These are phyloP conservation scores for Colletotrichum sp. DNA, from an alignment of 2,329 filamentous ascomycete genomes.

Conservation along the genomic window DNA sequence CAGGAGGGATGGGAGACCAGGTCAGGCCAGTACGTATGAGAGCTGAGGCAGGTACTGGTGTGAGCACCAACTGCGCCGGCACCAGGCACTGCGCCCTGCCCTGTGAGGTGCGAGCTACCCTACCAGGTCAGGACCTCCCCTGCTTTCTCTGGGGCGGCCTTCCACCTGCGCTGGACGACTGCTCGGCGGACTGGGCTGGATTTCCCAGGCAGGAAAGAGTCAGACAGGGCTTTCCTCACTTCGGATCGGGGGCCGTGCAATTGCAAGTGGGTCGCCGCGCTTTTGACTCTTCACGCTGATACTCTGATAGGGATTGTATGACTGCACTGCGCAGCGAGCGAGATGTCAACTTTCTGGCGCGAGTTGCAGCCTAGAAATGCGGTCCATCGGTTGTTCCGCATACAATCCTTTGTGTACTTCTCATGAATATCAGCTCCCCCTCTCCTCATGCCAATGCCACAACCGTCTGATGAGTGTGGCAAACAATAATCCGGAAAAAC, in stretches of 20 bases:
- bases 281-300: background rate
- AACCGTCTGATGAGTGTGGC: background rate
- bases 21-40: background rate
- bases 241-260: constrained; percentile 3
- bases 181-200: background rate
- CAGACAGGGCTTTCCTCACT: background rate
- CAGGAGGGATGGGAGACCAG: background rate
- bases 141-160: background rate
- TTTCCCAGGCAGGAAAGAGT: background rate
- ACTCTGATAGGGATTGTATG: background rate
- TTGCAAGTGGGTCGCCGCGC: background rate
- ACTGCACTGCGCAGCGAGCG: background rate
- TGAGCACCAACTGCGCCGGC: background rate
- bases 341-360: background rate
- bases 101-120: background rate
- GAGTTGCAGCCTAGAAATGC: constrained; percentile 1
- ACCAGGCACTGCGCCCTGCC: background rate
- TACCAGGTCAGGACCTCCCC: background rate
- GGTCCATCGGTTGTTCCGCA: background rate
- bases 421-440: background rate
- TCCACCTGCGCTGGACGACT: background rate
- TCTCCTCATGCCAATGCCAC: background rate
- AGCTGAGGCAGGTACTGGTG: background rate
- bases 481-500: background rate
- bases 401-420: background rate